Base-by-base conservation (phyloP, 306 rosid species). In the Dalbergia cochinchinensis region DNA sequence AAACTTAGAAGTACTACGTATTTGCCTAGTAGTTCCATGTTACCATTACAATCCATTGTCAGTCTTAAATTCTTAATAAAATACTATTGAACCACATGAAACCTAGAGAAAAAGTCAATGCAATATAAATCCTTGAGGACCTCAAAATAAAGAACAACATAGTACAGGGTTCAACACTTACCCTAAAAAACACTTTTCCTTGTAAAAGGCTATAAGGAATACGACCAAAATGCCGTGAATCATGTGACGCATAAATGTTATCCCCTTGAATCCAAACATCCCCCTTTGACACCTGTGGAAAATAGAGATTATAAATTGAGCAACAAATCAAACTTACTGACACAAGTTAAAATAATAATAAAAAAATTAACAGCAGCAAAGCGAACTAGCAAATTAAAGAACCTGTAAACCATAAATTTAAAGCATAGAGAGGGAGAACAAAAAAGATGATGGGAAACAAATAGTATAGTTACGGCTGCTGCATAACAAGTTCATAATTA, bases 241-340 rank as follows among this genome's bases (percentile, higher is more conserved):
- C 98, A 37, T 62, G 83, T 20, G 98, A 94, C 39, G 83, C 86
- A 60, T 88, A 92, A 7, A 69, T n/a, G 78, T 94, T 94, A 85
- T 94, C 98, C 71, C 98, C 98, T 74, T 94, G 95, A 90, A 92
- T 90, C 98, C 98, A 94, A 80, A 91, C 92, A 82, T 92, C 97
- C 74, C 98, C 97, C 87, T 88, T 88, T 3, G 98, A 97, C 59
- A 94, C 97, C 98, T 92, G 80, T 58, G 80, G 14, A 31, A 22
- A 31, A 77, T 71, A 65, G 16, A 53, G 70, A 55, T 51, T 69
- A 51, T 8, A 61, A 19, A 45, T 14, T 35, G 16, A 69, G 50
- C 55, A 60, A 76, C 5, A 58, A 79, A 78, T 39, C 45, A 71
- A 73, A 63, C 47, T 45, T 42, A 67, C n/a, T n/a, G n/a, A n/a